These are phyloP conservation scores for Colletotrichum somersetense DNA, from an alignment of 2,329 filamentous ascomycete species.

Conservation along the genomic window DNA sequence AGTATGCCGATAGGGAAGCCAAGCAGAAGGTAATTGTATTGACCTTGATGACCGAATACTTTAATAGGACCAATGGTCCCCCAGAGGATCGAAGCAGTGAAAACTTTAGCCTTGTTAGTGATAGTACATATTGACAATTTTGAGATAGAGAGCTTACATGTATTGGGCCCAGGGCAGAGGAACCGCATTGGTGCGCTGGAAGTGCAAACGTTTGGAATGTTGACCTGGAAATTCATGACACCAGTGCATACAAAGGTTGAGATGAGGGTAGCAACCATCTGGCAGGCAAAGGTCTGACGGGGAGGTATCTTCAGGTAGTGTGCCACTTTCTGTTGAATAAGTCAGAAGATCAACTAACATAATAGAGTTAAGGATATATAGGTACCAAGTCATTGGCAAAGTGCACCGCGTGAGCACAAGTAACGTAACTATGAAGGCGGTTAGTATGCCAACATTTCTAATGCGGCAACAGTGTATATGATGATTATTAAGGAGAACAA, in stretches of 20 bases:
- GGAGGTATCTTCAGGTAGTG: conserved; percentile 73
- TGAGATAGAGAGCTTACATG: conserved; percentile 47
- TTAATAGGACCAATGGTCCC: conserved; percentile 65
- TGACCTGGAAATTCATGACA: conserved; percentile 60
- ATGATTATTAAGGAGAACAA: no score
- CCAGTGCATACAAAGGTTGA: conserved; percentile 65
- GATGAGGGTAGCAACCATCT: conserved; percentile 69
- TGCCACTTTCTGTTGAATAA: conserved; percentile 54
- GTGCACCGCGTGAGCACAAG: conserved; percentile 63
- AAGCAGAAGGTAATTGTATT: conserved; percentile 61
- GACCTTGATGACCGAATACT: conserved; percentile 62
- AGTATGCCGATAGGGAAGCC: conserved; percentile 64
- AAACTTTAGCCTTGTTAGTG: conserved; percentile 49
- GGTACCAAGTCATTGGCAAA: conserved; percentile 59
- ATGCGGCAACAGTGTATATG: no score
- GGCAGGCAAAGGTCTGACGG: conserved; percentile 68
- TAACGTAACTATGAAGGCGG: conserved; percentile 51
- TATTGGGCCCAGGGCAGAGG: conserved; percentile 65
- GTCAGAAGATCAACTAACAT: not conserved
- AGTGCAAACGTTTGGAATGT: conserved; percentile 64
- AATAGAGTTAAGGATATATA: no score
- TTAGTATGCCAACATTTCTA: not conserved
- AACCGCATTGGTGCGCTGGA: conserved; percentile 61
- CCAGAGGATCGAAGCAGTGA: conserved; percentile 64
- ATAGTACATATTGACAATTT: rapidly evolving